Conservation (phyloP, 352 stramenopile species). For the Blastocystis sp. region DNA sequence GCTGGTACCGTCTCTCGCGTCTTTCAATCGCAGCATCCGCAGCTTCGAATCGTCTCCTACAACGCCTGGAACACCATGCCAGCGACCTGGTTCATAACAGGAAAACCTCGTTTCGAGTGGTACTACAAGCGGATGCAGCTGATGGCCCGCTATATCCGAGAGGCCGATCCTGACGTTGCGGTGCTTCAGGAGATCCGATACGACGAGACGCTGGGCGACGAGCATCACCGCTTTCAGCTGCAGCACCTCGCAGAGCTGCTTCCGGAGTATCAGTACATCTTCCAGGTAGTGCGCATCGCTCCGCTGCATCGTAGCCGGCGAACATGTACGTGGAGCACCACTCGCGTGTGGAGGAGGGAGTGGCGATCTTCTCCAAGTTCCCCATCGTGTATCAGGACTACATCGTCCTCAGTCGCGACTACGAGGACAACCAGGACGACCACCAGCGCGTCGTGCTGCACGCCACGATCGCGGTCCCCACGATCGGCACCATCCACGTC, state of each 20-base stretch:
- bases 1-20: not conserved
- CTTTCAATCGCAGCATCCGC: not conserved
- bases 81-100: slow-evolving; percentile 71
- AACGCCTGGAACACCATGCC: slow-evolving; percentile 82
- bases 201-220: slow-evolving; percentile 71
- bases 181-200: slow-evolving; percentile 79
- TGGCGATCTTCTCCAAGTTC: slow-evolving; percentile 74
- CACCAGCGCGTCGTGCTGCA: slow-evolving; percentile 79
- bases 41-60: slow-evolving; percentile 73
- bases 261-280: slow-evolving; percentile 75
- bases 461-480: slow-evolving; percentile 70
- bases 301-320: slow-evolving; percentile 68
- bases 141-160: slow-evolving; percentile 68
- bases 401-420: slow-evolving; percentile 73
- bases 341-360: slow-evolving; percentile 76
- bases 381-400: slow-evolving; percentile 74
- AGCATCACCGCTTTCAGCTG: not conserved
- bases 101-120: slow-evolving; percentile 69
- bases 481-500: slow-evolving; percentile 73
- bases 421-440: slow-evolving; percentile 76
- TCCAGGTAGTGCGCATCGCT: slow-evolving; percentile 74
- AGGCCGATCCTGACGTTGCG: slow-evolving; percentile 70
- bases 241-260: slow-evolving; percentile 70
- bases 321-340: slow-evolving; percentile 58
- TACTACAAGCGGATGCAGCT: slow-evolving; percentile 75